These are phyloP conservation scores for Meyerozyma smithsonii DNA, from an alignment of 1,139 yeast genomes.

Conservation along the genomic window DNA sequence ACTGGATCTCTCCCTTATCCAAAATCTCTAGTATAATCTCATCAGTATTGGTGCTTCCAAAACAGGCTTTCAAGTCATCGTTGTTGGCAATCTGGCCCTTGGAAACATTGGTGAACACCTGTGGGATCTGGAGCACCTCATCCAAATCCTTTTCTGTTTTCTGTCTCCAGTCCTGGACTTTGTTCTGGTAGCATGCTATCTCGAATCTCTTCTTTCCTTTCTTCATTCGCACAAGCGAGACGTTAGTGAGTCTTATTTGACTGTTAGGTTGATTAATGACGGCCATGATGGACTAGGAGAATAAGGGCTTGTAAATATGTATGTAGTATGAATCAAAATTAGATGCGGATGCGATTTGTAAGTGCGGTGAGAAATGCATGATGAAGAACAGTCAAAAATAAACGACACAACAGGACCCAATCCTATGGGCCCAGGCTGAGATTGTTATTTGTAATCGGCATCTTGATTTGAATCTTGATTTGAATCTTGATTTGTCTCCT, in stretches of 20 bases:
- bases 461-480: too few relatives aligned
- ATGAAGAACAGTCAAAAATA: too few relatives aligned
- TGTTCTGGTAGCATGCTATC: conserved; percentile 93
- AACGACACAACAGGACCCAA: too few relatives aligned
- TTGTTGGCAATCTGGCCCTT: conserved; percentile 92
- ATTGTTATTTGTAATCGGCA: too few relatives aligned
- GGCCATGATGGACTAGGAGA: conserved; percentile 32
- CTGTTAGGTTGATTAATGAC: conserved; percentile 82
- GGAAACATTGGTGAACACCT: conserved; percentile 86
- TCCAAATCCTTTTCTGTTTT: conserved; percentile 90
- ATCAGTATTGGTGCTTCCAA: conserved; percentile 74
- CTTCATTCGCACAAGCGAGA: conserved; percentile 84
- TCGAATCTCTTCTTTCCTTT: conserved; percentile 90
- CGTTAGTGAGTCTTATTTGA: conserved; percentile 88
- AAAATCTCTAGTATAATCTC: conserved; percentile 74
- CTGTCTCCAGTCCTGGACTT: conserved; percentile 91
- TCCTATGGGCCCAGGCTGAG: too few relatives aligned
- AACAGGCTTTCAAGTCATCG: conserved; percentile 71
- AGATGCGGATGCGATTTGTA: not conserved
- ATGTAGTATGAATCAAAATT: not conserved
- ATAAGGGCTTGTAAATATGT: not conserved
- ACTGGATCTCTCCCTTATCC: conserved; percentile 87
- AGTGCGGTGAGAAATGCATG: not conserved
- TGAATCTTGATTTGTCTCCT: not conserved
- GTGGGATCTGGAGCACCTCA: conserved; percentile 95